Conservation (phyloP, 768 basidiomycete species). For the Hemileccinum impolitum region DNA sequence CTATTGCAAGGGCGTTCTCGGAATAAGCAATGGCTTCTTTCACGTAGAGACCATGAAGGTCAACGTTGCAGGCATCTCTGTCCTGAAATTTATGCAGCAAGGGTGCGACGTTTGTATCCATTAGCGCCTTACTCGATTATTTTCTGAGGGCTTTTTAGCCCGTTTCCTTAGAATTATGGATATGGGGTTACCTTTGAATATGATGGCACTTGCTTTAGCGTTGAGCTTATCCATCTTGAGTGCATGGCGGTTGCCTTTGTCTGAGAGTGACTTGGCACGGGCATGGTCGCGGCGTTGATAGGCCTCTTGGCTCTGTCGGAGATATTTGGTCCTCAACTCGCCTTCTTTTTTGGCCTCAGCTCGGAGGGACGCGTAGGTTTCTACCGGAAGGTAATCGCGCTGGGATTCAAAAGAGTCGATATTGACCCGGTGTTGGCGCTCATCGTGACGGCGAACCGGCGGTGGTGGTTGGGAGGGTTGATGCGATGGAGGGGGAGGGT, state of each 20-base stretch:
- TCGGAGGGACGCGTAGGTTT: slow-evolving; percentile 60
- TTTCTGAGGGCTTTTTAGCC: slow-evolving; percentile 44
- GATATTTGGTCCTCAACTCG: slow-evolving; percentile 65
- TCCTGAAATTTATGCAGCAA: slow-evolving; percentile 37
- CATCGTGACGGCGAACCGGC: slow-evolving; percentile 3
- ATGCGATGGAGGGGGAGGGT: not conserved
- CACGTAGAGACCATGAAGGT: slow-evolving; percentile 90
- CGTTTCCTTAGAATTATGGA: not conserved
- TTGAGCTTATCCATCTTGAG: slow-evolving; percentile 73
- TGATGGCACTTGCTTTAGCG: slow-evolving; percentile 78
- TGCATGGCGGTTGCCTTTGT: slow-evolving; percentile 76
- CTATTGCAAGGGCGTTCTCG: slow-evolving; percentile 64
- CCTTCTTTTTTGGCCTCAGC: slow-evolving; percentile 74
- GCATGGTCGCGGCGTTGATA: slow-evolving; percentile 71
- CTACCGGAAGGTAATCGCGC: not conserved
- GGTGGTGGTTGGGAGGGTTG: not conserved
- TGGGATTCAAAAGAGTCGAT: not conserved
- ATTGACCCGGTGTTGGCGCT: slow-evolving; percentile 3
- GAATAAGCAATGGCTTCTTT: slow-evolving; percentile 82
- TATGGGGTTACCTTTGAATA: slow-evolving; percentile 54
- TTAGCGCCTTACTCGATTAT: slow-evolving; percentile 54
- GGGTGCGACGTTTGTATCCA: not conserved
- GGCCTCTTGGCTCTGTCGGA: slow-evolving; percentile 67
- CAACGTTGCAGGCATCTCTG: slow-evolving; percentile 67
- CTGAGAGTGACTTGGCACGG: slow-evolving; percentile 74